A percentile compares a stretch with the other conserved stretches of the same genome.
phyloP scores from a whole-genome alignment of 805 yeast species.

The Metschnikowia colocasiae region DNA sequence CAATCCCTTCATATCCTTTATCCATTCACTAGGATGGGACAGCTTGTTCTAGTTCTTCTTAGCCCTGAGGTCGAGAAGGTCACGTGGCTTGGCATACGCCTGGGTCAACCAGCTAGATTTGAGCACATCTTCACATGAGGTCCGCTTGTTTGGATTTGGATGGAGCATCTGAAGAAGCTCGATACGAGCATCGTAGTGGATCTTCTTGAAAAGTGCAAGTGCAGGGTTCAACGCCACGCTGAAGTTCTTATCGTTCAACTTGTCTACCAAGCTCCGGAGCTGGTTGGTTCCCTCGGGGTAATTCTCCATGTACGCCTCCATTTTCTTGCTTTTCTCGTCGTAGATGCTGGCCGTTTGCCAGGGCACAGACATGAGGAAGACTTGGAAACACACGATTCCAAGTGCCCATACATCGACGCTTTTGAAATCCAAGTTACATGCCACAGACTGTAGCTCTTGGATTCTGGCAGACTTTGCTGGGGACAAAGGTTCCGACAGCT shows the following conservation, averaged over 20 bases:
- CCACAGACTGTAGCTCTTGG: neutral
- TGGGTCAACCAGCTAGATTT: constrained; percentile 36
- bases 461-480: neutral
- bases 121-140: constrained; percentile 22
- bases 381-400: constrained; percentile 47
- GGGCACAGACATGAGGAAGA: constrained; percentile 43
- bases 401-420: constrained; percentile 50
- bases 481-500: too few species aligned
- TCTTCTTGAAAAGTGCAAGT: constrained; percentile 29
- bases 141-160: constrained; percentile 27
- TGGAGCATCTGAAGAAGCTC: constrained; percentile 32
- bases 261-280: constrained; percentile 23
- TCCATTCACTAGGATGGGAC: too few species aligned
- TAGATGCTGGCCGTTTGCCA: constrained; percentile 41
- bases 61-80: constrained; percentile 22
- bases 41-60: constrained; percentile 9
- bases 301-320: constrained; percentile 22
- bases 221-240: constrained; percentile 28
- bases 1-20: too few species aligned
- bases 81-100: constrained; percentile 38
- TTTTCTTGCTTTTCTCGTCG: constrained; percentile 21
- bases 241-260: constrained; percentile 23
- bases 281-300: constrained; percentile 27
- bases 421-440: constrained; percentile 23
- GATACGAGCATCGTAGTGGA: constrained; percentile 37